Evolutionary conservation across 495 filamentous ascomycete species (phyloP).

Genomic region (Friedmanniomyces endolithicus): DNA sequence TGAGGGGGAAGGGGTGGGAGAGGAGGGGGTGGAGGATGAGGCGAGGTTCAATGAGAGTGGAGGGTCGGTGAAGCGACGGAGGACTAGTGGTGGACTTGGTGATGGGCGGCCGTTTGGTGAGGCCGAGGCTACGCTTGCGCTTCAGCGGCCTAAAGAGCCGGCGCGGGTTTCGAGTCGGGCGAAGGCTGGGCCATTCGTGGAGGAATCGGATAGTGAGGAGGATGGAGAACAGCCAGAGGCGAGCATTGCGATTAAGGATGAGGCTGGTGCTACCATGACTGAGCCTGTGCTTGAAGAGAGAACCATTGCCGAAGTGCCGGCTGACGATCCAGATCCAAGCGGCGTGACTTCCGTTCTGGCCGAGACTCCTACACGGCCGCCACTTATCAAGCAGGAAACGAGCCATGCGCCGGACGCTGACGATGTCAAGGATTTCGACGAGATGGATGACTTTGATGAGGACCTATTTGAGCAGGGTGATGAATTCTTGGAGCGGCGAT

Average conservation of each 20-base stretch:
- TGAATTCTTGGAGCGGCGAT: slow-evolving; percentile 47
- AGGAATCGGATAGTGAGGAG: slow-evolving; percentile 57
- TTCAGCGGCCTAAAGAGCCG: background rate
- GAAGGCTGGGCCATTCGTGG: slow-evolving; percentile 44
- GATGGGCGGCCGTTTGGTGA: background rate
- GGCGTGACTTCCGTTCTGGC: no score
- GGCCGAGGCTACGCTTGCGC: background rate
- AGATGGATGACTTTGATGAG: slow-evolving; percentile 34
- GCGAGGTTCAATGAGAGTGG: slow-evolving; percentile 39
- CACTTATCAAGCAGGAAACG: slow-evolving; percentile 46
- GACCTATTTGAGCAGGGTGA: slow-evolving; percentile 46
- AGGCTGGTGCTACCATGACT: background rate
- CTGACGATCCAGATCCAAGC: background rate
- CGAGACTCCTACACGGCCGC: no score
- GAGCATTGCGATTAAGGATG: background rate
- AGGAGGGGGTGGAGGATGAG: slow-evolving; percentile 29
- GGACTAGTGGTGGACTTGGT: slow-evolving; percentile 17
- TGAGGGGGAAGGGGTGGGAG: slow-evolving; percentile 19
- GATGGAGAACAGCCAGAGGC: slow-evolving; percentile 26
- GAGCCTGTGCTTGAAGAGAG: background rate
- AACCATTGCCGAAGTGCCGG: background rate
- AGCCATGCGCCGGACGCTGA: slow-evolving; percentile 41
- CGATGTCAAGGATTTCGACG: slow-evolving; percentile 54
- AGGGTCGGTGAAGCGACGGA: slow-evolving; percentile 37
- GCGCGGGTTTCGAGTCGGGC: background rate